Conservation (phyloP, 331 rosid genomes). For the Prunus yedoensis region DNA sequence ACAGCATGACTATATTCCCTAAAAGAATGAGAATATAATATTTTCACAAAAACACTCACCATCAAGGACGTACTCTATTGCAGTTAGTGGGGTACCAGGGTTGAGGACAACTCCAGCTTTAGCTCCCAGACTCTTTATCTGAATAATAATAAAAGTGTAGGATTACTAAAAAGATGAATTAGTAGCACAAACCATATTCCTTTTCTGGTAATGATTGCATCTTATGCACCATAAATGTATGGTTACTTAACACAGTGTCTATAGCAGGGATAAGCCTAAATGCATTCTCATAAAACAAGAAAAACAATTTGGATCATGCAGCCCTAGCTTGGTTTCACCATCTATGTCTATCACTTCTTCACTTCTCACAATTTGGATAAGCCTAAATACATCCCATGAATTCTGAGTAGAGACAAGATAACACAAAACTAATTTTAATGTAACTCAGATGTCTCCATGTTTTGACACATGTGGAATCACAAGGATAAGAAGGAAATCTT, state of each 20-base stretch:
- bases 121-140: slow-evolving; percentile 96
- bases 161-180: not conserved
- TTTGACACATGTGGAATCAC: not conserved
- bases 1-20: not conserved
- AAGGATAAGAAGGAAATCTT: slow-evolving; percentile 32
- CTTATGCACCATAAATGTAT: not conserved
- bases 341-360: not conserved
- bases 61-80: slow-evolving; percentile 91
- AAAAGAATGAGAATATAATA: not conserved
- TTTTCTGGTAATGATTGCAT: not conserved
- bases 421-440: slow-evolving; percentile 18
- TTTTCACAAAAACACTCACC: slow-evolving; percentile 53
- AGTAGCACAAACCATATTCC: not conserved
- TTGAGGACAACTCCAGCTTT: slow-evolving; percentile 98
- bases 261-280: not conserved
- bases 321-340: not conserved
- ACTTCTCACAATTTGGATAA: not conserved
- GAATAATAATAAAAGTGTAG: slow-evolving; percentile 26
- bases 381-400: not conserved
- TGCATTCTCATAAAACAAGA: not conserved
- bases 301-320: not conserved
- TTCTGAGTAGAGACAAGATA: slow-evolving; percentile 11
- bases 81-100: slow-evolving; percentile 81
- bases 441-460: not conserved
- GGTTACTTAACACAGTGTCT: not conserved